Percentiles rank a stretch among this genome's conserved stretches.
These are phyloP conservation scores for Daldinia childiae DNA, from an alignment of 495 filamentous ascomycete genomes.

Conservation along the genomic window DNA sequence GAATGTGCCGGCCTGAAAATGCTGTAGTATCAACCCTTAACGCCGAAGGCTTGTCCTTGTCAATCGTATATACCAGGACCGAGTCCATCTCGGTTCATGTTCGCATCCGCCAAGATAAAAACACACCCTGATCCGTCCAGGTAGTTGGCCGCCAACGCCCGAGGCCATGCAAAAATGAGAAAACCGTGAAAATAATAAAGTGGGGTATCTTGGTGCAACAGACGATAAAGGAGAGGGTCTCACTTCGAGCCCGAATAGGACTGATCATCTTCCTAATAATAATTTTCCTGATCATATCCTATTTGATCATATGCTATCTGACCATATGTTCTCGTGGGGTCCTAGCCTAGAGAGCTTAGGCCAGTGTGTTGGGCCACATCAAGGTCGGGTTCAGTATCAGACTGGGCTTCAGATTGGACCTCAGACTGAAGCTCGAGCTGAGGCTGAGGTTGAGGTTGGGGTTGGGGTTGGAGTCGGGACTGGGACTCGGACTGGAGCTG, in stretches of 20 bases:
- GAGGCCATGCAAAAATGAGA: neutral
- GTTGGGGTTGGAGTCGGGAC: neutral
- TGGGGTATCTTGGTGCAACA: conserved; percentile 6
- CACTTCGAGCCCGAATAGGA: neutral
- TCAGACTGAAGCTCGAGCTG: neutral
- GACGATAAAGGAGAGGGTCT: neutral
- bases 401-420: neutral
- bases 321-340: neutral
- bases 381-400: no score
- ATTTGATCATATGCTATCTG: neutral
- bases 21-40: neutral
- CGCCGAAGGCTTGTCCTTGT: neutral
- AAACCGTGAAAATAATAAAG: neutral
- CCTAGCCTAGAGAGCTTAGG: neutral
- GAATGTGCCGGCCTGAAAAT: neutral
- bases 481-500: neutral
- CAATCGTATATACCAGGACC: neutral
- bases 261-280: neutral
- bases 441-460: neutral
- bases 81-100: neutral
- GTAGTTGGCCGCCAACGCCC: neutral
- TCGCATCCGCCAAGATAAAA: neutral
- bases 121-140: neutral
- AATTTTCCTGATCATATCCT: neutral
- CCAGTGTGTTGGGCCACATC: neutral